Base-by-base conservation (phyloP, 768 basidiomycete genomes). In the Cystobasidium onofrii region DNA sequence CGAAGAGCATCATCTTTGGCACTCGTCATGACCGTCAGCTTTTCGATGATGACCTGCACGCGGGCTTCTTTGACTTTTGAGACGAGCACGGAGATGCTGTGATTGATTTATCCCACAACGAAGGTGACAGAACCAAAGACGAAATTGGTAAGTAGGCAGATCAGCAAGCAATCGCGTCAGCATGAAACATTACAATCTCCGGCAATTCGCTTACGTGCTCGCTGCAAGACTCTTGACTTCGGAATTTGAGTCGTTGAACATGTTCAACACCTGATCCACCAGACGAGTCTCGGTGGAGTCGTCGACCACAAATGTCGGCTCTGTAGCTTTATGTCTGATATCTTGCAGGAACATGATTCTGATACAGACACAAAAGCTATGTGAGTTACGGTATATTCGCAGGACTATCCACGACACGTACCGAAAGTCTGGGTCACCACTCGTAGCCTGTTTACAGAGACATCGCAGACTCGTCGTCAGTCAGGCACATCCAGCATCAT, bases 191-290 rank as follows among this genome's bases (percentile, higher is more conserved):
- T 36, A 63, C 7, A 39, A n/a, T 18, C 29, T 71, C 17, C 18
- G 15, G 36, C 61, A 20, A 15, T n/a, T n/a, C n/a, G 80, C 86
- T 66, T 77, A 90, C 95, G 92, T 94, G 83, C 94, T 92, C 13
- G 96, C 95, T 1, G 92, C 92, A 81, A 91, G 89, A 79, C 96
- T 96, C 84, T 98, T 98, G 76, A 98, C 96, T 84, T 99, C 96
- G 9, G 92, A 92, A 77, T 94, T 97, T 82, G 89, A 89, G 83
- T 99, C 96, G 79, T 91, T 90, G 3, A 97, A 89, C 23, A 97
- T 86, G 39, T 87, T 84, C 52, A 97, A 84, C 0, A 98, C 92
- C 80, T 90, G 88, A 50, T 86, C 87, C 60, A 95, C 85, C 64
- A 95, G 88, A 80, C 89, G 90, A 80, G 84, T 87, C 84, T 99